A percentile compares a stretch with the other conserved stretches of the same genome.
Evolutionary conservation across 192 early-diverging fungal genomes (phyloP).

Genomic region (Jimgerdemannia lactiflua): DNA sequence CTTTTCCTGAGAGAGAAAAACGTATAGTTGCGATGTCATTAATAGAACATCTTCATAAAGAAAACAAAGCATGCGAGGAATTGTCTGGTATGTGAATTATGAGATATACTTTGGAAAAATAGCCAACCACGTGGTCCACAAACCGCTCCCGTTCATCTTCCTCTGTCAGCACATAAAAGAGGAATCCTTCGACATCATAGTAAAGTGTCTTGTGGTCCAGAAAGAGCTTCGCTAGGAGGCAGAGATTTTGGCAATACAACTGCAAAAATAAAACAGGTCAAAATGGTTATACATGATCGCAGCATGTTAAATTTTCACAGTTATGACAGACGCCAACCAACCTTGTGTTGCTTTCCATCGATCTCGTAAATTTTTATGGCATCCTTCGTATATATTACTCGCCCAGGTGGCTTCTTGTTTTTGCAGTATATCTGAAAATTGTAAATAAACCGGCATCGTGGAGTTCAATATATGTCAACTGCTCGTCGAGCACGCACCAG

Average conservation of each 20-base stretch:
- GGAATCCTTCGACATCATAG: constrained; percentile 90
- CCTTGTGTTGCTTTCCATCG: constrained; percentile 85
- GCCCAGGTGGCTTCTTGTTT: constrained; percentile 67
- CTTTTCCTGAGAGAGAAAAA: constrained; percentile 64
- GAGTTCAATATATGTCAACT: too few relatives aligned
- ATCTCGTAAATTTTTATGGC: constrained; percentile 74
- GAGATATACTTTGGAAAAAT: constrained; percentile 86
- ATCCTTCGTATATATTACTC: constrained; percentile 76
- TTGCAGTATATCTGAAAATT: constrained; percentile 53
- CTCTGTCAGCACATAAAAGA: constrained; percentile 90
- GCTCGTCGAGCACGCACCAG: not conserved
- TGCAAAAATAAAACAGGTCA: constrained; percentile 16
- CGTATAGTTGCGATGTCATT: not conserved
- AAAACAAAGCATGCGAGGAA: not conserved
- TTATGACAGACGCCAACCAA: constrained; percentile 18
- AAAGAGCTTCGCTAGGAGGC: constrained; percentile 91
- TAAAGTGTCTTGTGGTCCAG: constrained; percentile 96
- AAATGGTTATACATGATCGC: not conserved
- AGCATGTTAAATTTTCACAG: not conserved
- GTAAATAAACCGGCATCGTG: constrained; percentile 1
- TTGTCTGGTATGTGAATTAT: not conserved
- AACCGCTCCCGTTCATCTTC: constrained; percentile 30
- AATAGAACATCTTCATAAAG: not conserved
- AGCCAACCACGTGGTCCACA: constrained; percentile 76
- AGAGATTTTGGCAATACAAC: constrained; percentile 95